Base-by-base conservation (phyloP, 2,329 filamentous ascomycete species). In the Eutypella sp. region DNA sequence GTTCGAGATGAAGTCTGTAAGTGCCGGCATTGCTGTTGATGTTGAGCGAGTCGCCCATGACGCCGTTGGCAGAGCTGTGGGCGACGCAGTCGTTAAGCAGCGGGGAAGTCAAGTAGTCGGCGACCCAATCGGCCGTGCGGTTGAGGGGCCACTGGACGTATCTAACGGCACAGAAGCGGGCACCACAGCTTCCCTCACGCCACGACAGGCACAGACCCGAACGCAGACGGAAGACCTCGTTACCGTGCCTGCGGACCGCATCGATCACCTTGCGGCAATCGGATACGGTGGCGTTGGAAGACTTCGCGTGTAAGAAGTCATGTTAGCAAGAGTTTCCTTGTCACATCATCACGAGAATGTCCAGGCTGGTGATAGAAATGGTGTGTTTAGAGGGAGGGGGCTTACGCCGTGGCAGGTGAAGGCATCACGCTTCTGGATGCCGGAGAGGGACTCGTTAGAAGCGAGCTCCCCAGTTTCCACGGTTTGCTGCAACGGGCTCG, bases 381-480 rank as follows among this genome's bases (percentile, higher is more conserved):
- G n/a, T n/a, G n/a, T n/a, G n/a, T n/a, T n/a, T n/a, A n/a, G n/a
- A n/a, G n/a, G n/a, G n/a, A n/a, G 29, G 29, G 5, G 11, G 16
- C 56, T 41, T 55, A 62, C 59, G 6, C 59, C 56, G 34, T 59
- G 61, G 41, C 59, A 62, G 31, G 55, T 57, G 41, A 50, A 62
- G 18, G 56, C 59, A 40, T 62, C 59, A 47, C 59, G 54, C 36
- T 60, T 62, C 42, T 46, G 40, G 6, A 61, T 45, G 16, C n/a
- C 11, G 36, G 23, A 27, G n/a, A 36, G 8, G 6, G 47, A 11
- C 20, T 22, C 16, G 18, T 33, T 19, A 38, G 46, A 16, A 38
- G 23, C 11, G 10, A 39, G 36, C 7, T n/a, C 19, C 4, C 3
- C 11, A 11, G 7, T n/a, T 39, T 23, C 36, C 19, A 5, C 36